Base-by-base conservation (phyloP, 2,329 filamentous ascomycete genomes). In the Colletotrichum graminicola region DNA sequence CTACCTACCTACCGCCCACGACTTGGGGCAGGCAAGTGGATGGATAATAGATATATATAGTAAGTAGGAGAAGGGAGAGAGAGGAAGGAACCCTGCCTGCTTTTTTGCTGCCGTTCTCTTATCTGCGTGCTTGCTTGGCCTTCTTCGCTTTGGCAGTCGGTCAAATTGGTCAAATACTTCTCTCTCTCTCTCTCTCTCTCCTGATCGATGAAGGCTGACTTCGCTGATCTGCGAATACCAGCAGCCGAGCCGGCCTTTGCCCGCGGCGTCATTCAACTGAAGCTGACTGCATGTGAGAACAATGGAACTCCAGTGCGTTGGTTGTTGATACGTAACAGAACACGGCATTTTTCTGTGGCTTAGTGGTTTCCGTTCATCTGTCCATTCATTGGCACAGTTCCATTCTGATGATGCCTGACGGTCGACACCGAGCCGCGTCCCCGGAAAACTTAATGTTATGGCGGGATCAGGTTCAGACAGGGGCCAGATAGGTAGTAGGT, bases 381-480 rank as follows among this genome's bases (percentile, higher is more conserved):
- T 47, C 26, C 45, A 39, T 36, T 51, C n/a, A 47, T 39, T 26
- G 43, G 11, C n/a, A 23, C 55, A 39, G 14, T n/a, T 52, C n/a
- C 12, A 41, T 62, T 23, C 21, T 51, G 4, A 10, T 14, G 26
- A 8, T n/a, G 18, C 12, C n/a, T 39, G 14, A n/a, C 34, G 16
- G 34, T 39, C 21, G 32, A 51, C 10, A 26, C 32, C 32, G 12
- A 34, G 23, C 6, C 43, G 26, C 36, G 18, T 55, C 62, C 47
- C 65, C 23, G 21, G 36, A 16, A 63, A 36, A 29, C 29, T 4
- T 2, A 29, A 29, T 29, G 29, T 21, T 47, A 11, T 63, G 52
- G 45, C 39, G 45, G 29, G 65, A 68, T 63, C 52, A 47, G 36
- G 65, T 68, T 68, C 64, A 71, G 68, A 71, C 47, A 59, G 34